Conservation (phyloP, 1,139 yeast genomes). For the Petasospora fabianii region DNA sequence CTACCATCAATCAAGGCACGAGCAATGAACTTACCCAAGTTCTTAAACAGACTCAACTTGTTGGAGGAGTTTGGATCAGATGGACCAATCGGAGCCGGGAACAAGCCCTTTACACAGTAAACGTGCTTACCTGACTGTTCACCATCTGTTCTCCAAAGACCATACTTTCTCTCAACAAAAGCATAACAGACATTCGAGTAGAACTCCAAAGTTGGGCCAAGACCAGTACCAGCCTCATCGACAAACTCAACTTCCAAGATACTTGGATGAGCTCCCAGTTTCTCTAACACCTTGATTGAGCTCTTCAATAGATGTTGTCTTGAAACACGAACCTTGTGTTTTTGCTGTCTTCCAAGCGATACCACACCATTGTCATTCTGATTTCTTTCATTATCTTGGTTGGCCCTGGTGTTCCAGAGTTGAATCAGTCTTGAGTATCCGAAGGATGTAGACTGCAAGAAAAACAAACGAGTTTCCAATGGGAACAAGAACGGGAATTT, state of each 20-base stretch:
- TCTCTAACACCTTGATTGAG: constrained; percentile 73
- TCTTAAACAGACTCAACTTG: constrained; percentile 52
- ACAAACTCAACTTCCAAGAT: constrained; percentile 83
- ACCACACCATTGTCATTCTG: constrained; percentile 22
- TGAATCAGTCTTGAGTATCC: constrained; percentile 85
- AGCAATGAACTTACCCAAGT: constrained; percentile 81
- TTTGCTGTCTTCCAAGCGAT: constrained; percentile 69
- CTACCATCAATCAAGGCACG: constrained; percentile 84
- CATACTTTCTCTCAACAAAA: constrained; percentile 53
- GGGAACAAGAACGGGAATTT: constrained; percentile 83
- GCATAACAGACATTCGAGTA: constrained; percentile 79
- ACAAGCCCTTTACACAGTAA: constrained; percentile 50
- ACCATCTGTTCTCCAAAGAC: constrained; percentile 66
- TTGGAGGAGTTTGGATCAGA: constrained; percentile 47
- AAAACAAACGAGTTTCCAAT: constrained; percentile 71
- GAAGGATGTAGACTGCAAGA: constrained; percentile 84
- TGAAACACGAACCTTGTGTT: constrained; percentile 79
- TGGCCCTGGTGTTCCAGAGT: constrained; percentile 63
- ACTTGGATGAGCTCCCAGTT: constrained; percentile 78
- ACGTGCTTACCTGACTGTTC: constrained; percentile 40
- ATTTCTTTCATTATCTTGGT: constrained; percentile 34
- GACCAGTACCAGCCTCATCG: constrained; percentile 93
- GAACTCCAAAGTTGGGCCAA: constrained; percentile 94
- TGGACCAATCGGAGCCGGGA: constrained; percentile 61
- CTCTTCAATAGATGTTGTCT: constrained; percentile 70